These are phyloP conservation scores for Lipomyces mesembrius DNA, from an alignment of 805 yeast genomes.

Conservation along the genomic window DNA sequence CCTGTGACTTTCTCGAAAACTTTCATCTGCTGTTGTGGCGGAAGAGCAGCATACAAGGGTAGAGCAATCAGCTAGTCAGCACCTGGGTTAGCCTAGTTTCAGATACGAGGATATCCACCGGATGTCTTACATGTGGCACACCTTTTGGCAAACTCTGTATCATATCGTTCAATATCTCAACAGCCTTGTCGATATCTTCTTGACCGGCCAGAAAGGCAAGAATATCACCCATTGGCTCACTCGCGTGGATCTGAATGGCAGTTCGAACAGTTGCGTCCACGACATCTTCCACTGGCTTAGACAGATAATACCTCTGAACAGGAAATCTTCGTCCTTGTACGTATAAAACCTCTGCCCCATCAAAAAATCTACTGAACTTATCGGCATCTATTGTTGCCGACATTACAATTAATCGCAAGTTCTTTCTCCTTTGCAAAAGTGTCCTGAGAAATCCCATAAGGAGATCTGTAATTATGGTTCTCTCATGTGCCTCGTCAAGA, in stretches of 20 bases:
- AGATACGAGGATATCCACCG: not conserved
- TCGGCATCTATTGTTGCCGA: conserved; percentile 96
- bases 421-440: conserved; percentile 57
- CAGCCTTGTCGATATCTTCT: conserved; percentile 92
- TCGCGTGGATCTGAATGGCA: conserved; percentile 74
- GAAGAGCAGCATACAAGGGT: conserved; percentile 92
- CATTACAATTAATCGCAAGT: conserved; percentile 80
- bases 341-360: conserved; percentile 74
- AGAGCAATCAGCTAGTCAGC: conserved; percentile 71
- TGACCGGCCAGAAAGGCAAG: conserved; percentile 93
- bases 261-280: conserved; percentile 78
- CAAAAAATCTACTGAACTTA: conserved; percentile 76
- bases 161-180: conserved; percentile 54
- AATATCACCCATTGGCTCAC: conserved; percentile 89
- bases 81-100: not conserved
- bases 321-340: conserved; percentile 91
- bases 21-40: conserved; percentile 78
- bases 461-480: conserved; percentile 89
- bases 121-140: conserved; percentile 27
- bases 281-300: conserved; percentile 72
- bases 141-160: conserved; percentile 21
- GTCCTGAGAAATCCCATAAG: conserved; percentile 85
- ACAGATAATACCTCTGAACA: conserved; percentile 72
- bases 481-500: conserved; percentile 97
- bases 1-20: conserved; percentile 71